These are phyloP conservation scores for Ascobolus immersus DNA, from an alignment of 495 filamentous ascomycete species.

Conservation along the genomic window DNA sequence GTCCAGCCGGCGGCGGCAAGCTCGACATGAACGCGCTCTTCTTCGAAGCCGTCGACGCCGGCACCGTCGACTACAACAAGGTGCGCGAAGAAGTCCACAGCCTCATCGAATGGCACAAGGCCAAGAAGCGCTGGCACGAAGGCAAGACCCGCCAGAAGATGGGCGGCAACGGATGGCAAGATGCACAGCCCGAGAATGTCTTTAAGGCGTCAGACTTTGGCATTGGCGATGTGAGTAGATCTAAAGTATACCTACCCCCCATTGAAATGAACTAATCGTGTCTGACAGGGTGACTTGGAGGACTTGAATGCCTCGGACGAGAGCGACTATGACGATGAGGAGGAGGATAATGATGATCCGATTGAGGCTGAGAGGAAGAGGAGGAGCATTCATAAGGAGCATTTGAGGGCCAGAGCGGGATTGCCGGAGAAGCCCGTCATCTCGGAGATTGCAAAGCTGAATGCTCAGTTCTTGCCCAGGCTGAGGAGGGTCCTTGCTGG, in stretches of 20 bases:
- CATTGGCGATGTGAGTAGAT: conserved; percentile 38
- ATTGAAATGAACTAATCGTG: conserved; percentile 3
- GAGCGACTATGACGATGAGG: conserved; percentile 45
- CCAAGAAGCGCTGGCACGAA: conserved; percentile 85
- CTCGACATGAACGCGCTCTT: conserved; percentile 88
- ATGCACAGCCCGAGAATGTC: conserved; percentile 17
- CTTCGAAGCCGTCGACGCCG: conserved; percentile 42
- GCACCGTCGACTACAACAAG: conserved; percentile 38
- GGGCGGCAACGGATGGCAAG: conserved; percentile 56
- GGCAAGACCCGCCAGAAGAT: conserved; percentile 97
- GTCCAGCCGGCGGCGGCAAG: conserved; percentile 45
- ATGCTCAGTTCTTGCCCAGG: conserved; percentile 57
- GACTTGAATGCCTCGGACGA: conserved; percentile 56
- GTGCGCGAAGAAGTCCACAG: conserved; percentile 60
- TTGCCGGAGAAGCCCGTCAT: conserved; percentile 72
- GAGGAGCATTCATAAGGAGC: conserved; percentile 46
- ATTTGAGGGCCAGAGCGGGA: conserved; percentile 55
- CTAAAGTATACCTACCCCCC: no score
- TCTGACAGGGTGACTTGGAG: conserved; percentile 38
- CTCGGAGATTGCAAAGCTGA: conserved; percentile 49
- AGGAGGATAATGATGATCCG: conserved; percentile 54
- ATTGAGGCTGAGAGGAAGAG: conserved; percentile 64
- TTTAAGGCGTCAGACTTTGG: conserved; percentile 71
- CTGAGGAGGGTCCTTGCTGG: conserved; percentile 66
- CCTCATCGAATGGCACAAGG: conserved; percentile 80